Base-by-base conservation (phyloP, 805 yeast species). In the Hanseniaspora guilliermondii region DNA sequence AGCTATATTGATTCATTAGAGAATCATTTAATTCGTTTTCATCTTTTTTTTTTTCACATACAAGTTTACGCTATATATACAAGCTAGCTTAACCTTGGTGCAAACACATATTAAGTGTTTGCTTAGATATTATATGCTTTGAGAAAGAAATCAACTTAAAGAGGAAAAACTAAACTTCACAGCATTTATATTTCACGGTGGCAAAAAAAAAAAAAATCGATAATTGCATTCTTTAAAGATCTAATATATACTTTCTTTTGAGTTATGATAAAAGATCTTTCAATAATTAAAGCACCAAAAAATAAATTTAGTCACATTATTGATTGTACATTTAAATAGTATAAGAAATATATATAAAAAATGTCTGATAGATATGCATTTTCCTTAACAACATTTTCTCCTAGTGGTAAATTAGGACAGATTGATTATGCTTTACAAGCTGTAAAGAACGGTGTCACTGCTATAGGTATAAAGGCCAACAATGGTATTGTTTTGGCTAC, bases 331-430 rank as follows among this genome's bases (percentile, higher is more conserved):
- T 14, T n/a, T 36, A 6, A n/a, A n/a, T 36, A 11, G 17, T 33
- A 46, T 11, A 32, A 6, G 7, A 48, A 42, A n/a, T 14, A 24
- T 17, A 32, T 35, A 35, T n/a, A 46, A 24, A 22, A 40, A 58
- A 93, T 93, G 97, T 95, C 98, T 57, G 98, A 93, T 70, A 82
- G 98, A 77, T 93, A 93, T 72, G 88, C 97, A 21, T 93, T 93
- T 68, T 93, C 98, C 24, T 77, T 93, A 58, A 93, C 98, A 25
- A 93, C 98, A 17, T 93, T 93, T 69, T 91, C 97, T 49, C 98
- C 99, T 65, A 87, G 95, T 70, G 99, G 99, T 61, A 93, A 93
- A 74, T 79, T 93, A 60, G 96, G 89, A 49, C 99, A 93, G 73
- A 93, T 93, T 63, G 98, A 93, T 69, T 91, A 93, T 69, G 98